Evolutionary conservation across 2,329 filamentous ascomycete species (phyloP).

Genomic region (Coleophoma crateriformis): DNA sequence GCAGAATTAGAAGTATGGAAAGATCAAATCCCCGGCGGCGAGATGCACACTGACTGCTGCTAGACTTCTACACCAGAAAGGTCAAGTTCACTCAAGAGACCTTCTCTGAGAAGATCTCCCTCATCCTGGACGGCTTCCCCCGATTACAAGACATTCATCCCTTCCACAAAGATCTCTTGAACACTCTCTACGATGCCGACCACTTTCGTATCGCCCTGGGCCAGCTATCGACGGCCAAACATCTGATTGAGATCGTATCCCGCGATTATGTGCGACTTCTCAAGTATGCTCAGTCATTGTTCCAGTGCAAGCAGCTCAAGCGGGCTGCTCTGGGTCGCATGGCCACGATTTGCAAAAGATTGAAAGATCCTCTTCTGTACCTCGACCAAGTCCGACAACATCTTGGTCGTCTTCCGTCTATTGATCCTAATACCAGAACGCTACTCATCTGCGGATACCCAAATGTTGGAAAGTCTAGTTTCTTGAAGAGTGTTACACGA

Average conservation of each 20-base stretch:
- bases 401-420: slow-evolving; percentile 93
- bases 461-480: slow-evolving; percentile 96
- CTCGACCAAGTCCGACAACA: slow-evolving; percentile 97
- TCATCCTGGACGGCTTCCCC: slow-evolving; percentile 90
- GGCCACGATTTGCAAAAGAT: slow-evolving; percentile 91
- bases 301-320: slow-evolving; percentile 99
- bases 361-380: slow-evolving; percentile 93
- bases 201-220: slow-evolving; percentile 96
- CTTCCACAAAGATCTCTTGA: slow-evolving; percentile 81
- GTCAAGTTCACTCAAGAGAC: slow-evolving; percentile 98
- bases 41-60: slow-evolving; percentile 13
- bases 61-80: slow-evolving; percentile 94
- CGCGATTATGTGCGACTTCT: slow-evolving; percentile 93
- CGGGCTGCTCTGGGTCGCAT: slow-evolving; percentile 92
- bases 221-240: slow-evolving; percentile 92
- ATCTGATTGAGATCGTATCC: slow-evolving; percentile 91
- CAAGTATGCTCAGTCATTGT: slow-evolving; percentile 94
- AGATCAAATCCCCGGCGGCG: slow-evolving; percentile 3
- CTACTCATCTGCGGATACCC: slow-evolving; percentile 96
- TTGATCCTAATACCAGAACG: slow-evolving; percentile 95
- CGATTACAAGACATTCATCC: slow-evolving; percentile 91
- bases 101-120: slow-evolving; percentile 86
- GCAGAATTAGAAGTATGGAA: slow-evolving; percentile 65
- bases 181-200: slow-evolving; percentile 97
- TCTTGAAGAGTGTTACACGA: slow-evolving; percentile 84